A percentile compares a stretch with the other conserved stretches of the same genome.
phyloP scores from a whole-genome alignment of 2,329 filamentous ascomycete genomes.

The Trichophyton rubrum region DNA sequence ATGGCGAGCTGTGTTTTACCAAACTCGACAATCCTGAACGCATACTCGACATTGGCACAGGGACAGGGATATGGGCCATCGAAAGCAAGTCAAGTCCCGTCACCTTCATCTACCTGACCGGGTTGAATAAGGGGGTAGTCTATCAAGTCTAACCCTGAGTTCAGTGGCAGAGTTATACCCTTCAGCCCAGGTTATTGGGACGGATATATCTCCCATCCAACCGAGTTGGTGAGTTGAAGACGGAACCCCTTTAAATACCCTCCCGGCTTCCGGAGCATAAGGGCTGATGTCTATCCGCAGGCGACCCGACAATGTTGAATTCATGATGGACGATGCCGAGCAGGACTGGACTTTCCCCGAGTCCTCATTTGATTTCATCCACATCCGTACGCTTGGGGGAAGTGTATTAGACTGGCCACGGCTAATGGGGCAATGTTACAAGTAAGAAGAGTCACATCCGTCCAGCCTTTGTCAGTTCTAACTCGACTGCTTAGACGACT shows the following conservation, averaged over 20 bases:
- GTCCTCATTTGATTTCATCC: conserved; percentile 43
- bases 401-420: conserved; percentile 43
- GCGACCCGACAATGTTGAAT: conserved; percentile 49
- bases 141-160: background rate
- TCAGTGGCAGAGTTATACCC: conserved; percentile 11
- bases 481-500: conserved; percentile 16
- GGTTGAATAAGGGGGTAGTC: background rate
- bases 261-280: background rate
- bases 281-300: conserved; percentile 16
- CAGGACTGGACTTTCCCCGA: conserved; percentile 45
- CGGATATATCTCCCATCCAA: conserved; percentile 11
- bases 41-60: conserved; percentile 26
- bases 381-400: conserved; percentile 39
- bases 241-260: background rate
- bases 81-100: conserved; percentile 6
- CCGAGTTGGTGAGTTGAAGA: conserved; percentile 7
- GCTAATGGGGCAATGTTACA: conserved; percentile 38
- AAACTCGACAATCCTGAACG: conserved; percentile 18
- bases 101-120: background rate
- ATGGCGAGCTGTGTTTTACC: conserved; percentile 24
- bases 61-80: conserved; percentile 19
- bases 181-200: conserved; percentile 10
- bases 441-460: conserved; percentile 24
- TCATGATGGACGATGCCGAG: conserved; percentile 52
- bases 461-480: conserved; percentile 11